Base-by-base conservation (phyloP, 1,284 basidiomycete species). In the Melampsora americana region DNA sequence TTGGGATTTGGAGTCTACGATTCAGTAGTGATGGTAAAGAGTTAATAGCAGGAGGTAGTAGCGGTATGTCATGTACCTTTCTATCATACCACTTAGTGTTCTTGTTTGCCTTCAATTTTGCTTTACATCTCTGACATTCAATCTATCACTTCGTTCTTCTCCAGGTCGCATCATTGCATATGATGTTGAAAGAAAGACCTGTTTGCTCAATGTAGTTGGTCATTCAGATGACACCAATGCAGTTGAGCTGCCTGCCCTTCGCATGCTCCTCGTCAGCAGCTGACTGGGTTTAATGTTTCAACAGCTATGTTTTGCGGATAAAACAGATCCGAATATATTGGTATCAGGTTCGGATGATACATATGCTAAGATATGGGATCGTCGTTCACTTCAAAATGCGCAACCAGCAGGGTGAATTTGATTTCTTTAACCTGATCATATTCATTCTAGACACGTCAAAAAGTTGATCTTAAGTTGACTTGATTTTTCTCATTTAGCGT, bases 21-120 rank as follows among this genome's bases (percentile, higher is more conserved):
- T 99, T 98, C 82, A 96, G 93, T 44, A 93, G 94, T 16, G 95
- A 98, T 81, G 94, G 93, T 0, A 91, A 91, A 75, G 96, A 99
- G 83, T 89, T 98, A 42, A 85, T 89, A 9, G 87, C 87, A 0
- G 87, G 88, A 23, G 85, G 84, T 0, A 78, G 73, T 28, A 23
- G 35, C 20, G 80, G 81, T 32, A 77, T 80, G 81, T 48, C 78
- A 74, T 30, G 74, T 80, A 5, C 80, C 81, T 28, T 88, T 86
- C 69, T 89, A 90, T 5, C 87, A 89, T 77, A 89, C 94, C 50
- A 91, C 91, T 81, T n/a, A n/a, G n/a, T 91, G 92, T 89, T 82
- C 77, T 85, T 78, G 7, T 39, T 60, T 35, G 23, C 28, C 16
- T 78, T 46, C 77, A 28, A n/a, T 64, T 32, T 9, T 35, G 62